Conservation (phyloP, 169 alveolate genomes). For the Babesia bovis region DNA sequence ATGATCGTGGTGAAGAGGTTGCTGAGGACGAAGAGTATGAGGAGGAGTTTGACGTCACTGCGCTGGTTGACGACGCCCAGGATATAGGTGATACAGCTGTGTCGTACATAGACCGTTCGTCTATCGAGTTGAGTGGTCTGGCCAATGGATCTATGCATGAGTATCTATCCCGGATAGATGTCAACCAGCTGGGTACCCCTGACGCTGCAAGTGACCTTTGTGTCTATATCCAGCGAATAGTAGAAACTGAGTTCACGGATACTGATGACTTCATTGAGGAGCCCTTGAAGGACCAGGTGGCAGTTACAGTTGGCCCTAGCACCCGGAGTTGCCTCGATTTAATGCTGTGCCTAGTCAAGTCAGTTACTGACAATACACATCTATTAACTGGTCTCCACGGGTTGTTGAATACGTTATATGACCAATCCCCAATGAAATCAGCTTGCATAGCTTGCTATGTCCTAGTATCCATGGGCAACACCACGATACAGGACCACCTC, state of each 20-base stretch:
- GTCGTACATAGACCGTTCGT: conserved; percentile 11
- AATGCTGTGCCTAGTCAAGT: conserved; percentile 11
- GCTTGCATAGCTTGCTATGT: conserved; percentile 35
- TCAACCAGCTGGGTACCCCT: background rate
- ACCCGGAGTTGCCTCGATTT: conserved; percentile 33
- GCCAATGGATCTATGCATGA: conserved; percentile 34
- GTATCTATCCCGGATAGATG: conserved; percentile 14
- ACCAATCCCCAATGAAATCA: conserved; percentile 16
- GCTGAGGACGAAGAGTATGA: conserved; percentile 17
- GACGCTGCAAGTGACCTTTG: conserved; percentile 10
- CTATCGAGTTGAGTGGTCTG: conserved; percentile 28
- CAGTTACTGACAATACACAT: background rate
- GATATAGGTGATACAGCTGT: conserved; percentile 6
- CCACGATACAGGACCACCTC: conserved; percentile 42
- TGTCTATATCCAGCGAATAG: conserved; percentile 25
- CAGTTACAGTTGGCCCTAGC: conserved; percentile 28
- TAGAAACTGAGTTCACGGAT: conserved; percentile 27
- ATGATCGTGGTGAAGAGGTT: background rate
- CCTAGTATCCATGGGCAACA: conserved; percentile 48
- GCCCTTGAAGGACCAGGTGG: conserved; percentile 28
- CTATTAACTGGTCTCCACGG: background rate
- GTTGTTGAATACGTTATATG: conserved; percentile 10
- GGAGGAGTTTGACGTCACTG: background rate
- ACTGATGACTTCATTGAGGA: background rate
- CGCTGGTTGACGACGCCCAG: conserved; percentile 38